Conservation (phyloP, 2,329 filamentous ascomycete genomes). For the Botrytis fabae region DNA sequence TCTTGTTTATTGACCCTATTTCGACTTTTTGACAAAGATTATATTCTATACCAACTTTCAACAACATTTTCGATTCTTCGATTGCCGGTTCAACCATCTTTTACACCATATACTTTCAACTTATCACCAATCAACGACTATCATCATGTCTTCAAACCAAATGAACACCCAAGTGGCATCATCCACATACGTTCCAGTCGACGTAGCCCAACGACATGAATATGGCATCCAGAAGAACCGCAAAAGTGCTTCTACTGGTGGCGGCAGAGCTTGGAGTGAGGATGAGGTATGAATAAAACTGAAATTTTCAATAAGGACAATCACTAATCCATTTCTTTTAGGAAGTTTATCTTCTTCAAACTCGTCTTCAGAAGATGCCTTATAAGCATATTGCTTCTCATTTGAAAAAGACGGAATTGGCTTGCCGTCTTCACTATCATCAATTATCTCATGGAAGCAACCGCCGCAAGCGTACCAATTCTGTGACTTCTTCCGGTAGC, state of each 20-base stretch:
- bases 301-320: neutral
- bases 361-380: constrained; percentile 82
- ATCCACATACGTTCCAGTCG: constrained; percentile 45
- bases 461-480: constrained; percentile 74
- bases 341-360: constrained; percentile 83
- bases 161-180: constrained; percentile 41
- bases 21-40: constrained; percentile 40
- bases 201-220: constrained; percentile 58
- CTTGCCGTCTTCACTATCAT: constrained; percentile 84
- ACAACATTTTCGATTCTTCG: constrained; percentile 36
- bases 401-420: constrained; percentile 83
- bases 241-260: constrained; percentile 69
- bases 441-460: constrained; percentile 81
- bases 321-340: constrained; percentile 42
- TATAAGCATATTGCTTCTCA: constrained; percentile 88
- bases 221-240: constrained; percentile 64
- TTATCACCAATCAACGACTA: constrained; percentile 35
- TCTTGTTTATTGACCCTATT: constrained; percentile 28
- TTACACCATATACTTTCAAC: constrained; percentile 32
- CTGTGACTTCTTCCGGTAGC: constrained; percentile 65
- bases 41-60: constrained; percentile 49
- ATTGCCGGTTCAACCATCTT: constrained; percentile 39
- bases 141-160: constrained; percentile 40
- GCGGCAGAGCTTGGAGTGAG: constrained; percentile 80
- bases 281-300: constrained; percentile 62